Evolutionary conservation across 768 basidiomycete genomes (phyloP), one percentile per base, ranked within the genome.

Genomic region (Plicaturopsis crispa): DNA sequence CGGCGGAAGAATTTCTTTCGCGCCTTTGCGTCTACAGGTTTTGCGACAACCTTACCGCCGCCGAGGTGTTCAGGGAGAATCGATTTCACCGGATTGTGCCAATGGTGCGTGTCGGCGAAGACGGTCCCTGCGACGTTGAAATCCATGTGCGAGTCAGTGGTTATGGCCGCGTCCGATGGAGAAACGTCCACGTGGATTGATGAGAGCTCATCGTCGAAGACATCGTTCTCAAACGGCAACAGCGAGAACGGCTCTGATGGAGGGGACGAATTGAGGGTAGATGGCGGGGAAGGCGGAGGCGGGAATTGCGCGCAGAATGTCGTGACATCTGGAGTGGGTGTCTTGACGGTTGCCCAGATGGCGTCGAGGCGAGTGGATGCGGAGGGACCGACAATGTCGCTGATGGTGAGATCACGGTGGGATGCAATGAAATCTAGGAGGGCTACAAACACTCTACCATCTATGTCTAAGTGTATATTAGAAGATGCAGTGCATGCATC

Each of bases 51-150:
- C 5, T 55, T 53, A 12, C 65, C 61, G 1, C 77, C 77, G 3
- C 77, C 78, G 0, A 73, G 60, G 50, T 76, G 68, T 14, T 65
- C 60, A 3, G 79, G 78, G 1, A 83, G 50, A 16, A 81, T 61
- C 1, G 70, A 38, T 22, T 56, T 69, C n/a, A n/a, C n/a, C 30
- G 55, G 52, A 38, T 67, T 73, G 46, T 82, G 80, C 81, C 81
- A 81, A 48, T 80, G 80, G 13, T 54, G 61, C 0, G 63, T 66
- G 44, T 82, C 81, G 4, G 56, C 49, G 53, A 74, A 77, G 6
- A 61, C 47, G 6, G 57, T 58, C 7, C 59, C 61, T 2, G 59
- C 63, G 46, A 73, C 70, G 33, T 67, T 61, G 33, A 70, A 56
- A 33, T 54, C 57, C 2, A 14, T 8, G 26, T 8, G 10, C 28